A percentile compares a stretch with the other conserved stretches of the same genome.
Evolutionary conservation across 139 green algal genomes (phyloP).

Genomic region (Yamagishiella unicocca): DNA sequence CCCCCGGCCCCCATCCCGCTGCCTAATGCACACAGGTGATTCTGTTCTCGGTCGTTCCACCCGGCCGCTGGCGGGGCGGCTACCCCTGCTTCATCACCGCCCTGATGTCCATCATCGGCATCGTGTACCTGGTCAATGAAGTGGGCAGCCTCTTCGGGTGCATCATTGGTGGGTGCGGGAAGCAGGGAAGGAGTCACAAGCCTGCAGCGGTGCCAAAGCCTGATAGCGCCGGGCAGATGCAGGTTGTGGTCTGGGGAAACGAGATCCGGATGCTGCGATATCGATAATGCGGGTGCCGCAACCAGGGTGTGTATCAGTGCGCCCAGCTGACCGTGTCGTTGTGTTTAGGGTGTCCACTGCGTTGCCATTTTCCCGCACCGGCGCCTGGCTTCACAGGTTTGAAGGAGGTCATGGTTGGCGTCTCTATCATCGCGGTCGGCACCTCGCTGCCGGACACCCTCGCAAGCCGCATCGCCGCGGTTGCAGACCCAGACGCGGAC

Average conservation of each 20-base stretch:
- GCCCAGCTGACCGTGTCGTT: too few species aligned
- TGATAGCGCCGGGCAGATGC: too few species aligned
- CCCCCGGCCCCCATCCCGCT: too few species aligned
- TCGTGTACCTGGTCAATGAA: slow-evolving; percentile 54
- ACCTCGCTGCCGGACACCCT: slow-evolving; percentile 64
- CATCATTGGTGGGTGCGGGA: not conserved
- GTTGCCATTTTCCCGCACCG: too few species aligned
- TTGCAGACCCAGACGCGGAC: slow-evolving; percentile 56
- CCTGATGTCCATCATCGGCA: slow-evolving; percentile 18
- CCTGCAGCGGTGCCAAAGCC: too few species aligned
- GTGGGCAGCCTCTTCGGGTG: slow-evolving; percentile 24
- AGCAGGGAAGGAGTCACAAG: not conserved
- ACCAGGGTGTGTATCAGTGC: too few species aligned
- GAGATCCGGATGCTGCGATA: too few species aligned
- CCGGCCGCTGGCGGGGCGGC: slow-evolving; percentile 46
- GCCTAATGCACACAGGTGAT: slow-evolving; percentile 12
- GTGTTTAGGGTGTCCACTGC: too few species aligned
- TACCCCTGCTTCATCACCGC: slow-evolving; percentile 42
- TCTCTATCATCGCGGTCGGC: slow-evolving; percentile 35
- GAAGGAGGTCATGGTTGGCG: slow-evolving; percentile 30
- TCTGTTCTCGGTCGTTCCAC: slow-evolving; percentile 13
- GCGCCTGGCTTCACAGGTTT: not conserved
- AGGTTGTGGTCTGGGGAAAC: too few species aligned
- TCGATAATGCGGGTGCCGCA: too few species aligned
- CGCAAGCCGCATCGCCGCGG: slow-evolving; percentile 50